Evolutionary conservation across 176 grass and related monocot genomes (phyloP).

Genomic region (Oryza nivara): DNA sequence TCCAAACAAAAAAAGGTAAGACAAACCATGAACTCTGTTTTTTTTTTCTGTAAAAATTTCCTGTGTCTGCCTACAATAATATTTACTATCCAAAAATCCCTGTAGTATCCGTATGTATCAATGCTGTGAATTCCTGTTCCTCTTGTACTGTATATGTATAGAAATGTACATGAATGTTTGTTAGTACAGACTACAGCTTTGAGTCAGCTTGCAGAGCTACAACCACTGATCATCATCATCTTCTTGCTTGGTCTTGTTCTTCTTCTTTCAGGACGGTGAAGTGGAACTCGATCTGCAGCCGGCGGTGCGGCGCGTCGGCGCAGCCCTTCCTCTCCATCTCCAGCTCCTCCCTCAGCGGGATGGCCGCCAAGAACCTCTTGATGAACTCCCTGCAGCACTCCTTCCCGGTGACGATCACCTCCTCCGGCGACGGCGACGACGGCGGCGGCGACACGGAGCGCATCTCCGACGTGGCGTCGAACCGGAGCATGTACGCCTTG

Average conservation of each 20-base stretch:
- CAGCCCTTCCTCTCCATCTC: constrained; percentile 70
- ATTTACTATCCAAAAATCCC: constrained; percentile 22
- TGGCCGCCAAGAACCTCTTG: constrained; percentile 87
- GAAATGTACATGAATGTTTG: constrained; percentile 49
- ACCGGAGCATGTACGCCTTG: constrained; percentile 87
- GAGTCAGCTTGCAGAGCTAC: background rate
- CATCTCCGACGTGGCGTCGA: constrained; percentile 84
- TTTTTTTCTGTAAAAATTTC: background rate
- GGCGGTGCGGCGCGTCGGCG: constrained; percentile 59
- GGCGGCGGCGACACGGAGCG: constrained; percentile 19
- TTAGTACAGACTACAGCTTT: constrained; percentile 42
- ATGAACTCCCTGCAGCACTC: constrained; percentile 98
- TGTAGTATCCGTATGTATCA: background rate
- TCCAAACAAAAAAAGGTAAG: background rate
- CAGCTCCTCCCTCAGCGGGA: constrained; percentile 91
- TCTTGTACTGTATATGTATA: constrained; percentile 18
- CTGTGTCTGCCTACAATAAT: background rate
- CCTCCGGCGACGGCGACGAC: constrained; percentile 7
- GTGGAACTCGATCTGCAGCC: constrained; percentile 98
- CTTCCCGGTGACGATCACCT: constrained; percentile 69
- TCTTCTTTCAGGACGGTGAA: constrained; percentile 51
- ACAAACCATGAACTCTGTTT: background rate
- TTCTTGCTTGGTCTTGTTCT: background rate
- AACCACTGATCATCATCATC: constrained; percentile 4
- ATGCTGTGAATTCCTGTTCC: constrained; percentile 10